Base-by-base conservation (phyloP, 2,329 filamentous ascomycete genomes). In the Microdochium bolleyi region DNA sequence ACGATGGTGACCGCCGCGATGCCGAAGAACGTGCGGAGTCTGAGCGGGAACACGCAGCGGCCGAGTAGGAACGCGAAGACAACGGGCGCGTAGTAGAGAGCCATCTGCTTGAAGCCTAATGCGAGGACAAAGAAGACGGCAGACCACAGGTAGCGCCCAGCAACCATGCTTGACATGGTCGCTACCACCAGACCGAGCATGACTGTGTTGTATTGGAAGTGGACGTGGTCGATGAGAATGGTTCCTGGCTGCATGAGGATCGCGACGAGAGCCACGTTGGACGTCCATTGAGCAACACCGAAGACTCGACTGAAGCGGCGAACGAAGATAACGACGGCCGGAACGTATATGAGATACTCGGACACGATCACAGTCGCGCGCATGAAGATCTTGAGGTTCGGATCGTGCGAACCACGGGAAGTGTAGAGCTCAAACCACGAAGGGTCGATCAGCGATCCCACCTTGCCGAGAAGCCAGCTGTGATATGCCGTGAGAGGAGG, bases 41-140 rank as follows among this genome's bases (percentile, higher is more conserved):
- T 85, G 61, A 92, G 70, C 1, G 92, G 92, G 57, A 85, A 86
- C n/a, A 95, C 61, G 64, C 92, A 96, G 63, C 85, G 84, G 9
- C 92, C 94, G 1, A 97, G 75, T 2, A 99, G 83, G 64, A 92
- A 99, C 30, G 90, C 87, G 67, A 97, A 97, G 53, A 97, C 85
- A 21, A 87, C 85, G 14, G 95, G 92, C 2, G 95, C 91, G 69
- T 96, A 99, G 73, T 97, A 99, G 16, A 99, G 78, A 1, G 92
- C 92, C 95, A 99, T 99, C 70, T 99, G 94, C 75, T 99, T 99
- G 77, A 97, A 99, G 5, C 90, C 90, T n/a, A 99, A 76, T 2
- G 92, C 89, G 16, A 82, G 83, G 7, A 99, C 94, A 61, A 99
- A 99, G 73, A 96, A 96, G 54, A 96, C 82, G 56, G 89, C 91